phyloP scores from a whole-genome alignment of 805 yeast genomes.

The Lipomyces starkeyi region DNA sequence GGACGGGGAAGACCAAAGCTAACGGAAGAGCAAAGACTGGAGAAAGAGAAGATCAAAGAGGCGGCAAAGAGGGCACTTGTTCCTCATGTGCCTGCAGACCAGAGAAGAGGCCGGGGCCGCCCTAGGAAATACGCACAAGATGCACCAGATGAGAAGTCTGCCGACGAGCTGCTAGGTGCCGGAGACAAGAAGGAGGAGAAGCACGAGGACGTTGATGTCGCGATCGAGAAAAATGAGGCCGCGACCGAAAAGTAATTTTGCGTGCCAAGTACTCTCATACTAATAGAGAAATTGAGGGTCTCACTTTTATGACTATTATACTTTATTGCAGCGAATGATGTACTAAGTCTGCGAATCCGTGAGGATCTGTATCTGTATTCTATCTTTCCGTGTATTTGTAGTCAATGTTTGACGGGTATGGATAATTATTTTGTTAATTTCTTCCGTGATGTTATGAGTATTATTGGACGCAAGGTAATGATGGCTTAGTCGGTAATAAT shows the following conservation, averaged over 20 bases:
- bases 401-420: neutral
- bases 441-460: too few species aligned
- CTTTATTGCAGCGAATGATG: neutral
- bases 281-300: neutral
- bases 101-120: conserved; percentile 4
- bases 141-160: neutral
- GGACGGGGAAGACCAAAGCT: conserved; percentile 23
- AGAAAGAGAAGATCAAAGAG: neutral
- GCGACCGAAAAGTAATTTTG: neutral
- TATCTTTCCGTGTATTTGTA: neutral
- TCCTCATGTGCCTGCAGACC: neutral
- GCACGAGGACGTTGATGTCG: neutral
- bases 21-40: neutral
- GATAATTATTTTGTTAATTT: neutral
- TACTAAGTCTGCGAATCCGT: neutral
- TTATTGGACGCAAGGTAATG: too few species aligned
- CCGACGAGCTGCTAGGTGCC: neutral
- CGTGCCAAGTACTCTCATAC: neutral
- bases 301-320: neutral
- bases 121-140: conserved; percentile 4
- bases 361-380: neutral
- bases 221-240: neutral
- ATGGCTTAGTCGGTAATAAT: too few species aligned
- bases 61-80: neutral
- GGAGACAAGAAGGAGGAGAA: neutral